A percentile compares a stretch with the other conserved stretches of the same genome.
These are phyloP conservation scores for Ambrosia hybrid DNA, from an alignment of 140 eudicot genomes.

Conservation along the genomic window DNA sequence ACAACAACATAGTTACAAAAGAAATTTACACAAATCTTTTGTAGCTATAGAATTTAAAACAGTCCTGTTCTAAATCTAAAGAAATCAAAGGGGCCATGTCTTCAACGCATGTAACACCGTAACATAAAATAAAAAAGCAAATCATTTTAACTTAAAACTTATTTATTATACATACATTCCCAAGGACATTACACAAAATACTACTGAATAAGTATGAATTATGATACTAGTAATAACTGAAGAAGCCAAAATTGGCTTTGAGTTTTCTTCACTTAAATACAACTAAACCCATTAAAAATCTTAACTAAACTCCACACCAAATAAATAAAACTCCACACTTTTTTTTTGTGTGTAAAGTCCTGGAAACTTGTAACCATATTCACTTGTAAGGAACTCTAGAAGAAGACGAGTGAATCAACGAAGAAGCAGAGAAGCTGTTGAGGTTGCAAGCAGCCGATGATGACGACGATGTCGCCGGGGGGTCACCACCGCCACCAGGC, in stretches of 20 bases:
- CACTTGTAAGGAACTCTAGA: conserved; percentile 42
- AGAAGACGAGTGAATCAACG: conserved; percentile 60
- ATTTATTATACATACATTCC: conserved; percentile 1
- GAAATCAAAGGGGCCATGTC: too few species aligned
- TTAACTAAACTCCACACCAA: conserved; percentile 24
- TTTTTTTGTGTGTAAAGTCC: background rate
- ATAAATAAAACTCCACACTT: conserved; percentile 15
- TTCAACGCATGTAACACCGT: too few species aligned
- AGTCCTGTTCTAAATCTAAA: too few species aligned
- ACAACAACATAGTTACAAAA: too few species aligned
- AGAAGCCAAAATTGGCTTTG: conserved; percentile 36
- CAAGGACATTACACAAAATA: background rate
- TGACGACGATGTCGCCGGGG: conserved; percentile 50
- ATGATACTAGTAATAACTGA: conserved; percentile 20
- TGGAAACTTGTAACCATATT: conserved; percentile 33
- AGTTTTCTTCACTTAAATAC: conserved; percentile 34
- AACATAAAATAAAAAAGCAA: too few species aligned
- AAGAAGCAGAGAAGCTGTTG: conserved; percentile 68
- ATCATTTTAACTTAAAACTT: background rate
- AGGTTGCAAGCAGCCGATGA: conserved; percentile 29
- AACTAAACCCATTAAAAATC: conserved; percentile 25
- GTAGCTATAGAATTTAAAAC: too few species aligned
- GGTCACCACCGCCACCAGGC: conserved; percentile 26
- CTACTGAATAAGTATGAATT: background rate
- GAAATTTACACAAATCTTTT: too few species aligned